Conservation (phyloP, 2,329 filamentous ascomycete species). For the Scopulariopsis brevicaulis region DNA sequence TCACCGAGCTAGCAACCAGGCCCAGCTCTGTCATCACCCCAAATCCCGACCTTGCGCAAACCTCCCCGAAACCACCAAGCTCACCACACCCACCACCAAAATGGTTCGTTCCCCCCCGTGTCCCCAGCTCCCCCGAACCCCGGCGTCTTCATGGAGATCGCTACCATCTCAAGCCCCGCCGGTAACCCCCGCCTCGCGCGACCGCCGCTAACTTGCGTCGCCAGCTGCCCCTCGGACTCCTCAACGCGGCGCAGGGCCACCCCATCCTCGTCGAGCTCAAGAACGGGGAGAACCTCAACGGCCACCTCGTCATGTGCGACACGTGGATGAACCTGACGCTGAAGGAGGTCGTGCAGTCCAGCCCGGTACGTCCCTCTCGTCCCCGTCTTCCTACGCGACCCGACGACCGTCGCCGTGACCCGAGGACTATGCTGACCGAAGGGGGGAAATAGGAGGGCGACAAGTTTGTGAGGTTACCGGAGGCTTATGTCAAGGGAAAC, state of each 20-base stretch:
- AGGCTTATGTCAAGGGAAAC: conserved; percentile 95
- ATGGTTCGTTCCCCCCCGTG: background rate
- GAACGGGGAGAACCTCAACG: conserved; percentile 94
- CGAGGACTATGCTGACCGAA: background rate
- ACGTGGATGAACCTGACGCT: conserved; percentile 99
- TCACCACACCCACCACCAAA: background rate
- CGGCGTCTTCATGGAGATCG: no score
- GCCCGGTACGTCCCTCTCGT: conserved; percentile 42
- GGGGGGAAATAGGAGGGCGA: conserved; percentile 59
- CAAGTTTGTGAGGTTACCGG: conserved; percentile 81
- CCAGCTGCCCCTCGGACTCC: conserved; percentile 64
- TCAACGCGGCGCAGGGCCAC: conserved; percentile 93
- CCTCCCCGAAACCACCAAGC: background rate
- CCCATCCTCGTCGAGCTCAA: conserved; percentile 97
- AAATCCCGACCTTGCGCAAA: background rate
- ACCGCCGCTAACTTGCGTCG: background rate
- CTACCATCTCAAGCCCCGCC: background rate
- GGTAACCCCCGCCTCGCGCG: background rate
- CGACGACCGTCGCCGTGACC: no score
- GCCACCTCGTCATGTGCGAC: conserved; percentile 91
- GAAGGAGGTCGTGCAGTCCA: conserved; percentile 95
- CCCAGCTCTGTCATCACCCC: background rate
- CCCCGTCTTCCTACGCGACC: background rate
- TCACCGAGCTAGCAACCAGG: background rate
- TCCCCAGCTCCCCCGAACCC: background rate